These are phyloP conservation scores for Neonectria sp. DNA, from an alignment of 2,329 filamentous ascomycete species.

Conservation along the genomic window DNA sequence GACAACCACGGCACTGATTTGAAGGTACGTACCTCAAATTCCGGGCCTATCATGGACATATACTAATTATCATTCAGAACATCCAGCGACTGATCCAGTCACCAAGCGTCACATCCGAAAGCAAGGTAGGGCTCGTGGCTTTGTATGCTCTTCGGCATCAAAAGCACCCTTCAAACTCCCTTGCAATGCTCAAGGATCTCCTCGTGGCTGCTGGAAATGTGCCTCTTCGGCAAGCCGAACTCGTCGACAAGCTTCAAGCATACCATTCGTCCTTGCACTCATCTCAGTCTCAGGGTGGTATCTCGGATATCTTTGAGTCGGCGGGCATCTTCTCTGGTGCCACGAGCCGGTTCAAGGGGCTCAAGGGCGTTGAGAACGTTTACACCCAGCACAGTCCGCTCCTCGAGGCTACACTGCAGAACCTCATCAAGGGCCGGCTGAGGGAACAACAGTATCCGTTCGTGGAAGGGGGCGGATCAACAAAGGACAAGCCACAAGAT, in stretches of 20 bases:
- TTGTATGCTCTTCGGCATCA: slow-evolving; percentile 96
- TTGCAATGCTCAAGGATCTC: slow-evolving; percentile 89
- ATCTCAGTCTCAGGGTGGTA: slow-evolving; percentile 80
- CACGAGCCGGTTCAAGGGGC: slow-evolving; percentile 88
- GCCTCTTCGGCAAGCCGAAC: slow-evolving; percentile 79
- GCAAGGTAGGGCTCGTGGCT: slow-evolving; percentile 90
- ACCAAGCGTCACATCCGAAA: slow-evolving; percentile 81
- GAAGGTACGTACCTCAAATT: slow-evolving; percentile 71
- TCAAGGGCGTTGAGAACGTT: slow-evolving; percentile 98
- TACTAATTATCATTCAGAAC: slow-evolving; percentile 65
- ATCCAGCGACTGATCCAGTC: slow-evolving; percentile 90
- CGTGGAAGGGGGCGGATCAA: slow-evolving; percentile 88
- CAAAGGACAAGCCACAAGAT: slow-evolving; percentile 96
- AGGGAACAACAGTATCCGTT: slow-evolving; percentile 94
- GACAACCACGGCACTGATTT: slow-evolving; percentile 94
- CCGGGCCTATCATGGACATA: background rate
- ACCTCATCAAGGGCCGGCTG: slow-evolving; percentile 91
- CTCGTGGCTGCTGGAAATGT: slow-evolving; percentile 88
- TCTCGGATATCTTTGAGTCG: slow-evolving; percentile 93
- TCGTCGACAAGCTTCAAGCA: slow-evolving; percentile 85
- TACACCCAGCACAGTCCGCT: slow-evolving; percentile 97
- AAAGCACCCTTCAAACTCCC: slow-evolving; percentile 85
- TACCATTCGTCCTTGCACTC: slow-evolving; percentile 92
- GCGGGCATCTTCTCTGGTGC: slow-evolving; percentile 92
- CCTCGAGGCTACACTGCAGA: slow-evolving; percentile 89